These are phyloP conservation scores for Hylodesmum podocarpum DNA, from an alignment of 306 rosid species.

Conservation along the genomic window DNA sequence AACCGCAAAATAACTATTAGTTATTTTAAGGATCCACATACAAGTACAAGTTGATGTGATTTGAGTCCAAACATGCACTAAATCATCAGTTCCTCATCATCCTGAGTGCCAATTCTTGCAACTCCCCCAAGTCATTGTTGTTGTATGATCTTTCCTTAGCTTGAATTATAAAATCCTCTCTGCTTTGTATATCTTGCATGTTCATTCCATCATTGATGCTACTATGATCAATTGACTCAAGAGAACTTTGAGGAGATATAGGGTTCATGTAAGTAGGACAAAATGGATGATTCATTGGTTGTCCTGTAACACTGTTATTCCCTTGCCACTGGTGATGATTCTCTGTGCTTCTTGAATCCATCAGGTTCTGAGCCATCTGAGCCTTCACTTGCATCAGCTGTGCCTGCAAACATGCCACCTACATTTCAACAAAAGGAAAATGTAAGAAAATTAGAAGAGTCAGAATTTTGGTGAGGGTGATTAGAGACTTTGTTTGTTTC, in stretches of 20 bases:
- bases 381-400: constrained; percentile 83
- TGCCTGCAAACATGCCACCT: constrained; percentile 94
- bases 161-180: constrained; percentile 46
- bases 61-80: no score
- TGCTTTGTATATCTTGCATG: constrained; percentile 59
- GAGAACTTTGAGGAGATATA: constrained; percentile 86
- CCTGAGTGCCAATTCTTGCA: constrained; percentile 84
- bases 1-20: no score
- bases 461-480: background rate
- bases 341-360: constrained; percentile 48
- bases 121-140: constrained; percentile 71
- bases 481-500: constrained; percentile 19
- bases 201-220: constrained; percentile 46
- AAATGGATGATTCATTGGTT: constrained; percentile 40
- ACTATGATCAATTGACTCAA: constrained; percentile 64
- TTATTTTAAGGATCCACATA: no score
- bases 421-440: background rate
- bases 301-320: constrained; percentile 27
- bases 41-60: no score
- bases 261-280: constrained; percentile 54
- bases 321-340: constrained; percentile 49
- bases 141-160: constrained; percentile 47
- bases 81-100: constrained; percentile 83
- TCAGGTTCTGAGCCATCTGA: constrained; percentile 66
- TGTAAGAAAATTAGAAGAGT: background rate